Conservation (phyloP, 2,329 filamentous ascomycete species). For the Fusarium sp. region DNA sequence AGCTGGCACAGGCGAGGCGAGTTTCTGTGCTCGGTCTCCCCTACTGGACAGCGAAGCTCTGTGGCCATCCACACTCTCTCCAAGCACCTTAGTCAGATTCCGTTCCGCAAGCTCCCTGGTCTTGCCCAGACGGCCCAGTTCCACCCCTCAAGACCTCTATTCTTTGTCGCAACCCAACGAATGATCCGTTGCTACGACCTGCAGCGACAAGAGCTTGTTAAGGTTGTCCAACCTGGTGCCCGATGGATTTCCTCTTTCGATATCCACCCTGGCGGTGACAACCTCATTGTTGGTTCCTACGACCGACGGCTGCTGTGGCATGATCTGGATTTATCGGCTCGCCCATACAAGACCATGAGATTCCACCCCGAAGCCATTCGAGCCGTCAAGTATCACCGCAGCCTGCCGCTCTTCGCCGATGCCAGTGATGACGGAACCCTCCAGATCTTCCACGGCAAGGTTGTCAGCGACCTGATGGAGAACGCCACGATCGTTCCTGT, state of each 20-base stretch:
- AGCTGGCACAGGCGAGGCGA: constrained; percentile 95
- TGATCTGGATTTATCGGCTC: constrained; percentile 89
- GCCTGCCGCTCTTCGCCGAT: constrained; percentile 89
- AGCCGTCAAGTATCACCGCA: constrained; percentile 86
- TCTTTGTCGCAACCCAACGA: constrained; percentile 96
- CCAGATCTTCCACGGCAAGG: constrained; percentile 97
- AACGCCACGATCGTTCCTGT: constrained; percentile 96
- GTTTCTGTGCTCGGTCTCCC: constrained; percentile 92
- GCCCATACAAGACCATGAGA: constrained; percentile 95
- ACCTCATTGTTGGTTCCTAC: constrained; percentile 93
- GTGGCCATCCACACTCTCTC: constrained; percentile 95
- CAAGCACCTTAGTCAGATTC: constrained; percentile 93
- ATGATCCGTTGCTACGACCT: constrained; percentile 95
- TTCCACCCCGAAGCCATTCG: constrained; percentile 95
- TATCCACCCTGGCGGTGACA: constrained; percentile 92
- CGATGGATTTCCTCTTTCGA: constrained; percentile 95
- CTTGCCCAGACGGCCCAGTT: constrained; percentile 90
- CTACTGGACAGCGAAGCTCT: constrained; percentile 79
- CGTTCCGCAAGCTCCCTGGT: constrained; percentile 82
- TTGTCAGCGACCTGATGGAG: constrained; percentile 93
- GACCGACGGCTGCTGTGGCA: constrained; percentile 96
- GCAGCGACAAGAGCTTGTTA: constrained; percentile 88
- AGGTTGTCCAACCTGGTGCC: constrained; percentile 92
- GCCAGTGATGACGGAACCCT: constrained; percentile 93
- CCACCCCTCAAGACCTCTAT: constrained; percentile 90